Evolutionary conservation across 208 protist genomes (phyloP), one percentile per base, ranked within the genome.

Genomic region (Phytomonas sp.): DNA sequence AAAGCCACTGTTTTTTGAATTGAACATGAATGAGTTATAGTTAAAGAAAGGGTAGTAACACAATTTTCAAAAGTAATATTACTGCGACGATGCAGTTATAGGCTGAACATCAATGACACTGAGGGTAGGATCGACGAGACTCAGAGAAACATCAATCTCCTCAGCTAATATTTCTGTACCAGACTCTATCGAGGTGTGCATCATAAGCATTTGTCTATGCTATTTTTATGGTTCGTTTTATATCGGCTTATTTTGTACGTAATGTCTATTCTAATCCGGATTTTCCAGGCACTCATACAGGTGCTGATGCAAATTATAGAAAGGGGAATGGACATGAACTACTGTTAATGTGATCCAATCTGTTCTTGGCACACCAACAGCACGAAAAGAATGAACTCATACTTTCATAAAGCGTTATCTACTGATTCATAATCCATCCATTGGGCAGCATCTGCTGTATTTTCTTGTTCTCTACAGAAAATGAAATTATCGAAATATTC

Each of bases 161-260:
- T 26, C 36, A 26, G 6, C 11, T 65, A 65, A 26, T 65, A 65
- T 65, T 59, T 65, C 37, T 23, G 33, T 40, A 60, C 37, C 33
- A 17, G 61, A 33, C 13, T 65, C 17, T 65, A 17, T 51, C 15
- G 11, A 34, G 6, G 20, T 51, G 61, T 51, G 23, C 20, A 65
- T 51, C 23, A 17, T 46, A 65, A 26, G 13, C 33, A 59, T 20
- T 46, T 46, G 23, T 40, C 61, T 65, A 65, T 65, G 33, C 2
- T 56, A 0, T 65, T 23, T 59, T 7, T 4, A 40, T 20, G 26
- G 36, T 65, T 65, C 20, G 4, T 65, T 65, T 65, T 23, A 4
- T 65, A 65, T 37, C 1, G 33, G 36, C 23, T 65, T 65, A 4
- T 65, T 65, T 37, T 40, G 20, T 37, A 60, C 23, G n/a, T 65